A percentile compares a stretch with the other conserved stretches of the same genome.
These are phyloP conservation scores for Erodium chrysanthum DNA, from an alignment of 441 rosid species.

Conservation along the genomic window DNA sequence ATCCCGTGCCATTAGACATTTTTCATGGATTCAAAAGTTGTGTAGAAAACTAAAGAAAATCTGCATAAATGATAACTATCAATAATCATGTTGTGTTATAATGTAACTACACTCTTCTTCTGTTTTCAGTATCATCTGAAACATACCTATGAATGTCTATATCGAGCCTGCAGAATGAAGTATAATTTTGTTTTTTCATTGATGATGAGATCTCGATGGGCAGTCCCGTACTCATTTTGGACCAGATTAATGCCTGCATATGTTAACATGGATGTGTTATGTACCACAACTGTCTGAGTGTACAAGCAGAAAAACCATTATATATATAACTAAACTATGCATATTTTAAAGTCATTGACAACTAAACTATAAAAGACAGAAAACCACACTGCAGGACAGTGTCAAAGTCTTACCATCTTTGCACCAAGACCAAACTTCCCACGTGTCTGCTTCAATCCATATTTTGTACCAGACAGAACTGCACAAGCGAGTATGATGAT, in stretches of 20 bases:
- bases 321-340: neutral
- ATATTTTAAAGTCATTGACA: neutral
- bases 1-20: neutral
- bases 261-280: conserved; percentile 8
- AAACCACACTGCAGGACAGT: neutral
- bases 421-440: conserved; percentile 99
- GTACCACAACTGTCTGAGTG: neutral
- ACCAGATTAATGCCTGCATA: conserved; percentile 94
- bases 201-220: conserved; percentile 92
- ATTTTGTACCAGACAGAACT: conserved; percentile 95
- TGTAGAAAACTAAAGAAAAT: conserved; percentile 9
- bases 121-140: conserved; percentile 18
- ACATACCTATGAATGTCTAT: conserved; percentile 86
- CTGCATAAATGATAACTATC: neutral
- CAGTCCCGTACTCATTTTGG: conserved; percentile 98
- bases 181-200: conserved; percentile 68
- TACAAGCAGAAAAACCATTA: conserved; percentile 11
- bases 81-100: neutral
- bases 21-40: neutral
- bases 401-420: conserved; percentile 60
- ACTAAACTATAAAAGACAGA: conserved; percentile 1
- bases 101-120: neutral
- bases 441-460: conserved; percentile 96
- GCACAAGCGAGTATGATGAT: conserved; percentile 25
- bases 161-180: conserved; percentile 85